Conservation (phyloP, 2,329 filamentous ascomycete species). For the Teratosphaeria epicoccoides region DNA sequence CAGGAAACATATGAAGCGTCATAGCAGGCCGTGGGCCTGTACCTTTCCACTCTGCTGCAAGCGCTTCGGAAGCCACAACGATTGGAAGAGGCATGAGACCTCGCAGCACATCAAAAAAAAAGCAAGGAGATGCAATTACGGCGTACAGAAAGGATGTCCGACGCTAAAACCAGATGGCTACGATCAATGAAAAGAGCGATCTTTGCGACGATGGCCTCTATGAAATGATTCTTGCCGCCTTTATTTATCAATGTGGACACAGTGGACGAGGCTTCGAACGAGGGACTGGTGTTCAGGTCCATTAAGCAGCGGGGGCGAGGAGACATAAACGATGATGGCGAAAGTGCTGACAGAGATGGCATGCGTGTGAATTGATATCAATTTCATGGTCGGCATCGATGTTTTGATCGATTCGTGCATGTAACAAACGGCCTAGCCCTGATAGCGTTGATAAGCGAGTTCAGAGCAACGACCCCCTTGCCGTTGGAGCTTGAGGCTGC, state of each 20-base stretch:
- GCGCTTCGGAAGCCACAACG: slow-evolving; percentile 80
- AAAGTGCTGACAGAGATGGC: too few species aligned
- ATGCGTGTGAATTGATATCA: too few species aligned
- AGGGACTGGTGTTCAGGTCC: too few species aligned
- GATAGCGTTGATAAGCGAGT: too few species aligned
- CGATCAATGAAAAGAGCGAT: slow-evolving; percentile 2
- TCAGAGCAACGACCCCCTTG: too few species aligned
- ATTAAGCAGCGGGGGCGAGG: too few species aligned
- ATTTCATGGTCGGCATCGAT: too few species aligned
- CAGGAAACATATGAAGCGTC: slow-evolving; percentile 77
- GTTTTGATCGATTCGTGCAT: too few species aligned
- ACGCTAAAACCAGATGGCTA: not conserved
- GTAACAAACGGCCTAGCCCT: too few species aligned
- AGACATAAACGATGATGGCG: too few species aligned
- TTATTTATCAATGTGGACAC: too few species aligned
- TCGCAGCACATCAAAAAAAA: slow-evolving; percentile 50
- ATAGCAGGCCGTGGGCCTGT: slow-evolving; percentile 71
- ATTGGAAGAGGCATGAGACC: slow-evolving; percentile 87
- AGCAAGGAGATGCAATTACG: slow-evolving; percentile 21
- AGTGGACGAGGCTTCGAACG: too few species aligned
- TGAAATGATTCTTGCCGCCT: not conserved
- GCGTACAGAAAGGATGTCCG: slow-evolving; percentile 1
- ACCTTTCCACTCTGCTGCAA: slow-evolving; percentile 61
- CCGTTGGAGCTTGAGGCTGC: not conserved
- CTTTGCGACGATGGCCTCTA: slow-evolving; percentile 2